Evolutionary conservation across 176 grass and related monocot genomes (phyloP).

Genomic region (Oropetium thomaeum): DNA sequence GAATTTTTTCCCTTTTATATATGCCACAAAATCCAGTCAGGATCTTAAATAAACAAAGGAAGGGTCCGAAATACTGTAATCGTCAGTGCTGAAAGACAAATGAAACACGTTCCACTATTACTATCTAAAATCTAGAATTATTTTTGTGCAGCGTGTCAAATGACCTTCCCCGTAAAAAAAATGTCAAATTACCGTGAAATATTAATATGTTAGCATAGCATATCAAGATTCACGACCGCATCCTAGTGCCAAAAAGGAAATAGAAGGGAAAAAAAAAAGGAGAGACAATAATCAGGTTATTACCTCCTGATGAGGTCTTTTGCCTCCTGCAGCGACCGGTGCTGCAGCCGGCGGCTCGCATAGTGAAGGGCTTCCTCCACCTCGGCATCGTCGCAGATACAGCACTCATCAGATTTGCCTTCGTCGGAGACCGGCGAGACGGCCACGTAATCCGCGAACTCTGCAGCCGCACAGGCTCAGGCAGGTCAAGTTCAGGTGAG

Average conservation of each 20-base stretch:
- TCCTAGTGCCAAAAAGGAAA: background rate
- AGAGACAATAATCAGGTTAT: constrained; percentile 11
- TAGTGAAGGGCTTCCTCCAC: constrained; percentile 6
- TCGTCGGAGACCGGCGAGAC: constrained; percentile 8
- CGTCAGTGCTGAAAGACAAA: background rate
- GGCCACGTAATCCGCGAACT: constrained; percentile 30
- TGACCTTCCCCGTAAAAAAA: too few species aligned
- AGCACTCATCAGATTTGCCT: constrained; percentile 15
- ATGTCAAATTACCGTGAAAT: background rate
- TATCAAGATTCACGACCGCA: background rate
- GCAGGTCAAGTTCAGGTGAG: background rate
- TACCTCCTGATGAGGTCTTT: constrained; percentile 57
- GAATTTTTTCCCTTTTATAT: too few species aligned
- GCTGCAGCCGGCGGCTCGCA: background rate
- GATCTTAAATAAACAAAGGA: background rate
- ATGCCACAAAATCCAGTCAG: background rate
- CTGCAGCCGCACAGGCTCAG: background rate
- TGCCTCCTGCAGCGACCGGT: constrained; percentile 30
- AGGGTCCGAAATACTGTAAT: background rate
- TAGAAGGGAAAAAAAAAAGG: background rate
- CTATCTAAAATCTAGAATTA: background rate
- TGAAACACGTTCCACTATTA: background rate
- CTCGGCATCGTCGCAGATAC: constrained; percentile 19
- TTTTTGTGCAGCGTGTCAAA: background rate
- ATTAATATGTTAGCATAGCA: background rate